Evolutionary conservation across 2,329 filamentous ascomycete species (phyloP).

Genomic region (Paramyrothecium roridum): DNA sequence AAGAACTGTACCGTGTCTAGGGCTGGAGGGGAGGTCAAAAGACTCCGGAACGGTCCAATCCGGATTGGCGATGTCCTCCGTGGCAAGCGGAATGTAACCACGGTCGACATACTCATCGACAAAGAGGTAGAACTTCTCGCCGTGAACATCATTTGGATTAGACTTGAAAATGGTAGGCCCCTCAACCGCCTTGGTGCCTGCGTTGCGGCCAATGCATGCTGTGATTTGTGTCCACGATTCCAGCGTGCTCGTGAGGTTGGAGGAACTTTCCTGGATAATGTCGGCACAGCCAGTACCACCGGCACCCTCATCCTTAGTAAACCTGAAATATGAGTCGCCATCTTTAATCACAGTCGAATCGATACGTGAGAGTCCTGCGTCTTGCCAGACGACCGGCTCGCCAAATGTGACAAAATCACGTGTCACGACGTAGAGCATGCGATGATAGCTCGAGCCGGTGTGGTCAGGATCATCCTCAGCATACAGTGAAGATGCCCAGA

Average conservation of each 20-base stretch:
- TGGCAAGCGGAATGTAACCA: slow-evolving; percentile 52
- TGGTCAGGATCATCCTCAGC: slow-evolving; percentile 34
- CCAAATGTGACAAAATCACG: slow-evolving; percentile 48
- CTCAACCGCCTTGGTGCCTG: slow-evolving; percentile 45
- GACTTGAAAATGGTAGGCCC: slow-evolving; percentile 50
- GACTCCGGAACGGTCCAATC: slow-evolving; percentile 42
- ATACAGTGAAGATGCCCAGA: slow-evolving; percentile 44
- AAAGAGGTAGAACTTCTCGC: slow-evolving; percentile 53
- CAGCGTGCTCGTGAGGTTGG: slow-evolving; percentile 34
- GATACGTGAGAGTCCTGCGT: slow-evolving; percentile 46
- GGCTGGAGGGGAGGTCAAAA: slow-evolving; percentile 44
- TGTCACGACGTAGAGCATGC: slow-evolving; percentile 50
- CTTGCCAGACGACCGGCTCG: slow-evolving; percentile 46
- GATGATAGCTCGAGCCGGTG: slow-evolving; percentile 41
- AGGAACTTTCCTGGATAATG: slow-evolving; percentile 49
- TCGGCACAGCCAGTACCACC: slow-evolving; percentile 46
- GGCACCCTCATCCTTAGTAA: slow-evolving; percentile 54
- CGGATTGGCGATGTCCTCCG: slow-evolving; percentile 43
- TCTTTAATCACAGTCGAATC: slow-evolving; percentile 48
- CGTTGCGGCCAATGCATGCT: slow-evolving; percentile 47
- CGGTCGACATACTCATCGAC: slow-evolving; percentile 50
- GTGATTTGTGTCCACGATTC: slow-evolving; percentile 39
- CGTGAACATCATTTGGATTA: slow-evolving; percentile 44
- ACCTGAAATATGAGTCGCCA: slow-evolving; percentile 42
- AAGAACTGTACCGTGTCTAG: slow-evolving; percentile 52